These are phyloP conservation scores for Malus asiatica DNA, from an alignment of 306 rosid species.

Conservation along the genomic window DNA sequence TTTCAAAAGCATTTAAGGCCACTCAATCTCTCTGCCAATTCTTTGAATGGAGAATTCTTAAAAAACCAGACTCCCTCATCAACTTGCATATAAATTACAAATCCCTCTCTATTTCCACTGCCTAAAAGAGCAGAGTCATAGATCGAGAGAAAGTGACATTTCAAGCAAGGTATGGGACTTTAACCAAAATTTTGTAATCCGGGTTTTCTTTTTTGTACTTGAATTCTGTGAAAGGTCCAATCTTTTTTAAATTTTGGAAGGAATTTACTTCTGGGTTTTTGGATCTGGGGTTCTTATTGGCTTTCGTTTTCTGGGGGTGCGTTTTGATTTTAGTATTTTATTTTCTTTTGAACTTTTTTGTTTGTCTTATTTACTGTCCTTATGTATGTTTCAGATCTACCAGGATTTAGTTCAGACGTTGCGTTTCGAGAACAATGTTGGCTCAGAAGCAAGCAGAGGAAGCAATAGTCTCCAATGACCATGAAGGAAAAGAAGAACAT, in stretches of 20 bases:
- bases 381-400: slow-evolving; percentile 53
- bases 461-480: slow-evolving; percentile 60
- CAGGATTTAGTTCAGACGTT: slow-evolving; percentile 29
- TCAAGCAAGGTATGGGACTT: slow-evolving; percentile 32
- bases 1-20: slow-evolving; percentile 42
- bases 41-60: slow-evolving; percentile 16
- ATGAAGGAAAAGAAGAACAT: slow-evolving; percentile 33
- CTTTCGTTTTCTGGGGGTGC: slow-evolving; percentile 55
- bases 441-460: slow-evolving; percentile 83
- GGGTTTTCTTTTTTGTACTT: background rate
- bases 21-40: slow-evolving; percentile 7
- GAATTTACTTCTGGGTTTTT: slow-evolving; percentile 18
- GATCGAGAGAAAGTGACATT: slow-evolving; percentile 45
- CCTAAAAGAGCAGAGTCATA: background rate
- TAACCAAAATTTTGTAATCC: background rate
- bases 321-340: slow-evolving; percentile 9
- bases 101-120: background rate
- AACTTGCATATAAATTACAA: background rate
- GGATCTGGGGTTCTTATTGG: slow-evolving; percentile 29
- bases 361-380: slow-evolving; percentile 49
- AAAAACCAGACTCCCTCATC: background rate
- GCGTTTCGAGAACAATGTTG: slow-evolving; percentile 51
- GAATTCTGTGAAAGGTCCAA: background rate
- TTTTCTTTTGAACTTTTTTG: no score
- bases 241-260: background rate